A percentile compares a stretch with the other conserved stretches of the same genome.
Evolutionary conservation across 768 basidiomycete species (phyloP).

Genomic region (Leccinum pellstonianum): DNA sequence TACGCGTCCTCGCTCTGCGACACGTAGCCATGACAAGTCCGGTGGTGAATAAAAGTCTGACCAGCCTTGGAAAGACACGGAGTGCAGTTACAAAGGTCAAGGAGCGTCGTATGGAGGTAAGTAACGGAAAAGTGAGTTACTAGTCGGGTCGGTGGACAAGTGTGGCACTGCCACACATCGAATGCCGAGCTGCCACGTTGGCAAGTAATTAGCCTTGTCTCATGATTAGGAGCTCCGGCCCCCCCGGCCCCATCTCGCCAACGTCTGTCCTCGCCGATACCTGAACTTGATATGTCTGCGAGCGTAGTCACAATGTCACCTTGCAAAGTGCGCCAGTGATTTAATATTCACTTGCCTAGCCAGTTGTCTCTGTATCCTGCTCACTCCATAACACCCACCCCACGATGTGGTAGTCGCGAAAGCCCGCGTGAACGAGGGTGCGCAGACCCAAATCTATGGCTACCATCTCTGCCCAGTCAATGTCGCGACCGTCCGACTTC

Average conservation of each 20-base stretch:
- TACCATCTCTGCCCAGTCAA: too few species aligned
- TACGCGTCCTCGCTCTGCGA: constrained; percentile 31
- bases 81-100: neutral
- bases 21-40: constrained; percentile 19
- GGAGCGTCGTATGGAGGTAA: neutral
- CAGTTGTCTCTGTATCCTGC: constrained; percentile 11
- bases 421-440: too few species aligned
- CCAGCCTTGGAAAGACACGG: neutral
- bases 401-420: too few species aligned
- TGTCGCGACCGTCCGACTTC: too few species aligned
- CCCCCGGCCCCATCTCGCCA: too few species aligned
- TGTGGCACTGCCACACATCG: constrained; percentile 15
- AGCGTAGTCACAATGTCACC: too few species aligned
- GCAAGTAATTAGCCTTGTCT: neutral
- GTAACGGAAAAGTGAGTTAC: neutral
- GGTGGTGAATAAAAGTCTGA: neutral
- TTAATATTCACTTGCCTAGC: neutral
- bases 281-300: too few species aligned
- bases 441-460: too few species aligned
- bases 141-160: neutral
- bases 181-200: constrained; percentile 17
- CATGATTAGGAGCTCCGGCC: too few species aligned
- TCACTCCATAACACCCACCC: neutral
- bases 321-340: too few species aligned
- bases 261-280: too few species aligned